These are phyloP conservation scores for Petunia secreta DNA, from an alignment of 257 asterid genomes.

Conservation along the genomic window DNA sequence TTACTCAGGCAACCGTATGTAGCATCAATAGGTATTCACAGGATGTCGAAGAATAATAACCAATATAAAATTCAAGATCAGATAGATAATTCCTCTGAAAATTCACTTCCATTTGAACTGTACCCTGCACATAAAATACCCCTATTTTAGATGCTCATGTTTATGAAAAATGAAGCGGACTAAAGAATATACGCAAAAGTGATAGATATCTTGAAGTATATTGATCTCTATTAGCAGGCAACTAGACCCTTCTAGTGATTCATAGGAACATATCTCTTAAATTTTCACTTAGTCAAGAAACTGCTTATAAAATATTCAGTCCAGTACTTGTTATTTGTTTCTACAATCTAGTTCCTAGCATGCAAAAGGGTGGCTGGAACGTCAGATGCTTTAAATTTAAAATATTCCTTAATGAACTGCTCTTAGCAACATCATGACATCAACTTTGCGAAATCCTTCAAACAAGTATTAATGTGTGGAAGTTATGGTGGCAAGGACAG, in stretches of 20 bases:
- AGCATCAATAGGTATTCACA: slow-evolving; percentile 23
- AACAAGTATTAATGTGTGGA: neutral
- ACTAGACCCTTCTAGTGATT: no score
- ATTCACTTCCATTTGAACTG: slow-evolving; percentile 37
- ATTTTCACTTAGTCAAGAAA: no score
- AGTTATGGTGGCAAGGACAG: neutral
- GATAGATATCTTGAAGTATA: slow-evolving; percentile 3
- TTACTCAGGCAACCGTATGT: slow-evolving; percentile 16
- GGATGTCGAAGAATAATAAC: slow-evolving; percentile 28
- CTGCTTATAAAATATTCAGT: no score
- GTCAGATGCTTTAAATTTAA: neutral
- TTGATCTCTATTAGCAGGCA: no score
- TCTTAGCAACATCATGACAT: neutral
- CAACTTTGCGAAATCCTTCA: neutral
- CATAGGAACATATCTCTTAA: no score
- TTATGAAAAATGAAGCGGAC: neutral
- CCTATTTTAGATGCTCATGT: neutral
- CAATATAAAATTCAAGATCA: slow-evolving; percentile 37
- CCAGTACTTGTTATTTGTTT: no score
- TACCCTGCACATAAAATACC: slow-evolving; percentile 39
- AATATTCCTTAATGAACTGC: neutral
- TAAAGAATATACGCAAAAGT: no score
- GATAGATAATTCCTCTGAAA: slow-evolving; percentile 27
- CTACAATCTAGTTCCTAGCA: no score
- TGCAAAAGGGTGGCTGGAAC: no score